phyloP scores from a whole-genome alignment of 495 filamentous ascomycete species.

The Lentithecium fluviatile region DNA sequence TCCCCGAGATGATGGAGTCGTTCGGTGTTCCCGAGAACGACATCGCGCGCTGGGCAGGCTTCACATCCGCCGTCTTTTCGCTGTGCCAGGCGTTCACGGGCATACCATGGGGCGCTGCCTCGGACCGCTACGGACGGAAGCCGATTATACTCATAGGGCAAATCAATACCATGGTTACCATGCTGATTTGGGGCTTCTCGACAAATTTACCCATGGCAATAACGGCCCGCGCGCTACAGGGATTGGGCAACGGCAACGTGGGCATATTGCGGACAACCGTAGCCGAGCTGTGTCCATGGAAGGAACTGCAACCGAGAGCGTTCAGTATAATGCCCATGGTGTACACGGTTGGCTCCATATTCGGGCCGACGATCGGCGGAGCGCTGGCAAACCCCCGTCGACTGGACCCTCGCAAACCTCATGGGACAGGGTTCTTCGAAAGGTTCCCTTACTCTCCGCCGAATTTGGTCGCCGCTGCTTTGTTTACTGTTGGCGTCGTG shows the following conservation, averaged over 20 bases:
- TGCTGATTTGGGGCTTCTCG: slow-evolving; percentile 75
- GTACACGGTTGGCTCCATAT: slow-evolving; percentile 76
- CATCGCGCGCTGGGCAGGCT: slow-evolving; percentile 74
- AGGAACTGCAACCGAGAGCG: slow-evolving; percentile 74
- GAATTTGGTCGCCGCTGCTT: slow-evolving; percentile 67
- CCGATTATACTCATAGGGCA: slow-evolving; percentile 69
- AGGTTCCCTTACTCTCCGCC: slow-evolving; percentile 79
- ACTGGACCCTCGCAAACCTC: slow-evolving; percentile 68
- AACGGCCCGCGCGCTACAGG: slow-evolving; percentile 63
- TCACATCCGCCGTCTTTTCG: slow-evolving; percentile 71
- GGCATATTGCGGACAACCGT: slow-evolving; percentile 70
- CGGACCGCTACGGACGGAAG: slow-evolving; percentile 73
- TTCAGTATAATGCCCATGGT: slow-evolving; percentile 83
- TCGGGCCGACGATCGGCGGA: slow-evolving; percentile 84
- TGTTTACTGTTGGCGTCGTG: slow-evolving; percentile 72
- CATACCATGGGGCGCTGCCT: slow-evolving; percentile 75
- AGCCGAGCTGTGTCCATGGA: slow-evolving; percentile 76
- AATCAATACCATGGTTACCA: slow-evolving; percentile 68
- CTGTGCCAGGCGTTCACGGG: slow-evolving; percentile 70
- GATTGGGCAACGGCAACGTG: slow-evolving; percentile 66
- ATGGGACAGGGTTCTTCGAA: slow-evolving; percentile 62
- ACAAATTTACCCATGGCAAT: slow-evolving; percentile 70
- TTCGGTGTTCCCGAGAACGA: slow-evolving; percentile 70
- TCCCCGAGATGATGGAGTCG: slow-evolving; percentile 83
- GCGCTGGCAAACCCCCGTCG: slow-evolving; percentile 73